A percentile compares a stretch with the other conserved stretches of the same genome.
phyloP scores from a whole-genome alignment of 257 asterid species.

The Forsythia suspensa region DNA sequence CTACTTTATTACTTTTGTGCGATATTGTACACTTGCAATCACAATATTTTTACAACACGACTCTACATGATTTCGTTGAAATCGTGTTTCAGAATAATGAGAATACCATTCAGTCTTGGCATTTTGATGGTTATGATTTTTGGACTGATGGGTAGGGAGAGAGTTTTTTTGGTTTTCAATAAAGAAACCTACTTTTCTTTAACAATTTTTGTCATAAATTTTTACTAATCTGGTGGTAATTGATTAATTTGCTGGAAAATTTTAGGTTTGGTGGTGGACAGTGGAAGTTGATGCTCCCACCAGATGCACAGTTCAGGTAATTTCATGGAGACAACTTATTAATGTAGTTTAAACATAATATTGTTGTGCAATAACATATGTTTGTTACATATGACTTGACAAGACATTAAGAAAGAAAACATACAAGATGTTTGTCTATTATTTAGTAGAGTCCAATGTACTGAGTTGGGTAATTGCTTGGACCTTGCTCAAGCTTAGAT shows the following conservation, averaged over 20 bases:
- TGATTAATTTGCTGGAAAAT: neutral
- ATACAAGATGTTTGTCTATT: too few species aligned
- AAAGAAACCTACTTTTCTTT: neutral
- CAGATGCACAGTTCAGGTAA: slow-evolving; percentile 73
- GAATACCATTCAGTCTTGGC: slow-evolving; percentile 63
- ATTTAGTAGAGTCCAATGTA: too few species aligned
- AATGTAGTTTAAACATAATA: too few species aligned
- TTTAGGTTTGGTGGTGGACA: slow-evolving; percentile 63
- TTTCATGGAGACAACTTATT: neutral
- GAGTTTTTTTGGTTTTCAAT: too few species aligned
- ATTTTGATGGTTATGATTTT: slow-evolving; percentile 71
- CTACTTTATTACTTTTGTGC: too few species aligned
- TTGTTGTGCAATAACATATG: too few species aligned
- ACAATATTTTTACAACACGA: too few species aligned
- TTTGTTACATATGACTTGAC: too few species aligned
- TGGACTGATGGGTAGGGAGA: slow-evolving; percentile 73
- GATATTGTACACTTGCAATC: too few species aligned
- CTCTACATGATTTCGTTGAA: slow-evolving; percentile 63
- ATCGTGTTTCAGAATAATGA: slow-evolving; percentile 72
- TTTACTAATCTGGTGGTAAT: neutral
- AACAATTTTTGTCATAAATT: neutral
- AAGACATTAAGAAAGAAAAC: too few species aligned
- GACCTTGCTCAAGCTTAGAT: too few species aligned
- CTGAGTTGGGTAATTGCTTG: too few species aligned
- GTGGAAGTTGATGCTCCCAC: slow-evolving; percentile 72